A percentile compares a stretch with the other conserved stretches of the same genome.
These are phyloP conservation scores for Agrocybe chaxingu DNA, from an alignment of 768 basidiomycete genomes.

Conservation along the genomic window DNA sequence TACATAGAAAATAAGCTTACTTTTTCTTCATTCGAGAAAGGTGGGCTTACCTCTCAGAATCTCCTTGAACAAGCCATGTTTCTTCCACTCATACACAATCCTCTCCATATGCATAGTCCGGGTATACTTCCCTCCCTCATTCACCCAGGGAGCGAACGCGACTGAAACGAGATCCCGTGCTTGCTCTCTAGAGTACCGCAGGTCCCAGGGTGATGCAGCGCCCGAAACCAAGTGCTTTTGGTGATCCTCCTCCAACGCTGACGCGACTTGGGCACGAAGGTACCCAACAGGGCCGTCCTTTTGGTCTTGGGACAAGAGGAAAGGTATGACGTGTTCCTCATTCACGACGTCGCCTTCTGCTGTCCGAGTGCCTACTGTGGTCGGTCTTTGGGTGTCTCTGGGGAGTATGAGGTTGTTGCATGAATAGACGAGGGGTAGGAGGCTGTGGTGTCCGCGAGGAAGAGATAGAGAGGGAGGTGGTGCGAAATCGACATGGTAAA, in stretches of 20 bases:
- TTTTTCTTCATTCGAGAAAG: neutral
- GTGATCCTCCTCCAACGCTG: conserved; percentile 27
- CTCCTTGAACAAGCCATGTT: conserved; percentile 22
- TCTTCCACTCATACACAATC: conserved; percentile 27
- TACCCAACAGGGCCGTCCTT: conserved; percentile 22
- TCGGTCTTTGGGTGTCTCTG: conserved; percentile 14
- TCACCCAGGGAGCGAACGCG: conserved; percentile 32
- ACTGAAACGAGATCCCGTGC: conserved; percentile 17
- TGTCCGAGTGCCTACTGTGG: conserved; percentile 18
- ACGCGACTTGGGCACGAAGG: conserved; percentile 24
- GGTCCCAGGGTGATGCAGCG: conserved; percentile 25
- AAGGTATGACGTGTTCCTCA: conserved; percentile 25
- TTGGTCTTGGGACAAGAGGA: conserved; percentile 21
- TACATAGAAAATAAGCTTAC: conserved; percentile 3
- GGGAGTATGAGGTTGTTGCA: conserved; percentile 27
- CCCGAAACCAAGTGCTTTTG: conserved; percentile 24
- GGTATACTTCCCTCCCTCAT: conserved; percentile 27
- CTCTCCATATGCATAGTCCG: conserved; percentile 30
- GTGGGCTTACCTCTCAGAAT: conserved; percentile 24
- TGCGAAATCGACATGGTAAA: conserved; percentile 13
- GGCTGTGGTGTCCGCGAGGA: conserved; percentile 19
- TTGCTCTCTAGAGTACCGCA: conserved; percentile 18
- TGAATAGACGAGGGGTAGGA: conserved; percentile 23
- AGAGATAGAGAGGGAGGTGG: conserved; percentile 18
- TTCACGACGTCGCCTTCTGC: conserved; percentile 15